Evolutionary conservation across 169 alveolate genomes (phyloP).

Genomic region (Plasmodium adleri): DNA sequence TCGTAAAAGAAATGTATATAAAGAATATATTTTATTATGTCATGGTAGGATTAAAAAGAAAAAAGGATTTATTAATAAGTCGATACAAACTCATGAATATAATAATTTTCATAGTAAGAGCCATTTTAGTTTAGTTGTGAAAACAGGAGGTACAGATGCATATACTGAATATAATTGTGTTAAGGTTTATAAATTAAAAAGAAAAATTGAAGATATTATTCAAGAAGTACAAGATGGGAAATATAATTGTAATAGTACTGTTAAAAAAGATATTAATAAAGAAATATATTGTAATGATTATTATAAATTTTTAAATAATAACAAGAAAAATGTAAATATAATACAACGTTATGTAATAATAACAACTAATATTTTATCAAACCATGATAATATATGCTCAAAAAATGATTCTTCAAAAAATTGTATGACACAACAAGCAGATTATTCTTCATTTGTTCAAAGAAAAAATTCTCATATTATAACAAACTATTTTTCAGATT

Average conservation of each 20-base stretch:
- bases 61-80: conserved; percentile 79
- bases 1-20: conserved; percentile 81
- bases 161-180: conserved; percentile 82
- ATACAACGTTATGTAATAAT: conserved; percentile 25
- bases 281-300: conserved; percentile 67
- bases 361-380: not conserved
- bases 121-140: conserved; percentile 82
- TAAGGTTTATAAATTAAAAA: conserved; percentile 69
- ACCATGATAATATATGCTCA: not conserved
- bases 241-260: conserved; percentile 52
- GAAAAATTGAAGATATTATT: conserved; percentile 66
- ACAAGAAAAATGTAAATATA: conserved; percentile 20
- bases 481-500: conserved; percentile 45
- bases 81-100: conserved; percentile 81
- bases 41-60: conserved; percentile 81
- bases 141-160: conserved; percentile 84
- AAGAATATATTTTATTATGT: conserved; percentile 82
- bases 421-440: not conserved
- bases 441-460: conserved; percentile 23
- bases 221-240: conserved; percentile 43
- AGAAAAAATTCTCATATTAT: not conserved
- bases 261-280: conserved; percentile 26
- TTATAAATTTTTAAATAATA: conserved; percentile 57
- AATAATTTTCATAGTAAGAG: conserved; percentile 79
- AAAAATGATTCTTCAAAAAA: not conserved